phyloP scores from a whole-genome alignment of 2,329 filamentous ascomycete genomes.

The Arthrobotrys megalospora region DNA sequence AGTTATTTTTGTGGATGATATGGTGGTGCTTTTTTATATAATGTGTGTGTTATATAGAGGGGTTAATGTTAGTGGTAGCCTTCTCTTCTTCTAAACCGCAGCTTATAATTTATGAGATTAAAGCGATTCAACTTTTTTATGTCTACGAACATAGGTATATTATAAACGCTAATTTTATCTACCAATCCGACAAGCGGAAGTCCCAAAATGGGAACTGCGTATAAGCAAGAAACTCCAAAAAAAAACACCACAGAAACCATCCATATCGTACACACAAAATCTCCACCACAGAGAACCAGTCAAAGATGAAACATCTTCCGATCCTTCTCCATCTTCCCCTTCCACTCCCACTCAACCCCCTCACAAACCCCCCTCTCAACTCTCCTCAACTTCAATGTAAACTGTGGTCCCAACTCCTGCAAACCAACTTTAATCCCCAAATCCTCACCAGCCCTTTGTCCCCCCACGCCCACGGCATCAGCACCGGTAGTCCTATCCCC shows the following conservation, averaged over 20 bases:
- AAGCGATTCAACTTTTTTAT: too few relatives aligned
- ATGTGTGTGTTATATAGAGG: too few relatives aligned
- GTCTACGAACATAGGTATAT: too few relatives aligned
- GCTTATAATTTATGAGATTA: too few relatives aligned
- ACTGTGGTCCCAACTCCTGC: constrained; percentile 87
- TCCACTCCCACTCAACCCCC: constrained; percentile 96
- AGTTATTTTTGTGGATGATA: too few relatives aligned
- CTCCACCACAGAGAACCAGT: background rate
- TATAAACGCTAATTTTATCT: too few relatives aligned
- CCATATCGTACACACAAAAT: constrained; percentile 14
- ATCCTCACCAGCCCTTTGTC: constrained; percentile 83
- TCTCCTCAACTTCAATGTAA: constrained; percentile 89
- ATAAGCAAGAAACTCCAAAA: constrained; percentile 9
- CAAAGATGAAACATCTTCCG: constrained; percentile 94
- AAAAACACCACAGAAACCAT: background rate
- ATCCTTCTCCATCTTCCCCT: constrained; percentile 92
- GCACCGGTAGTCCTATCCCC: constrained; percentile 77
- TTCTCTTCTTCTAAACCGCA: too few relatives aligned
- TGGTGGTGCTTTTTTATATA: too few relatives aligned
- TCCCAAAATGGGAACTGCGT: too few relatives aligned
- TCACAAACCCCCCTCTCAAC: constrained; percentile 89
- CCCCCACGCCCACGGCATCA: constrained; percentile 64
- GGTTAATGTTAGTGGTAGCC: too few relatives aligned
- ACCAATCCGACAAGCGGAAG: too few relatives aligned
- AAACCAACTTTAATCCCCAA: constrained; percentile 82